Percentiles rank a stretch among this genome's conserved stretches.
phyloP scores from a whole-genome alignment of 805 yeast genomes.

The Priceomyces carsonii region DNA sequence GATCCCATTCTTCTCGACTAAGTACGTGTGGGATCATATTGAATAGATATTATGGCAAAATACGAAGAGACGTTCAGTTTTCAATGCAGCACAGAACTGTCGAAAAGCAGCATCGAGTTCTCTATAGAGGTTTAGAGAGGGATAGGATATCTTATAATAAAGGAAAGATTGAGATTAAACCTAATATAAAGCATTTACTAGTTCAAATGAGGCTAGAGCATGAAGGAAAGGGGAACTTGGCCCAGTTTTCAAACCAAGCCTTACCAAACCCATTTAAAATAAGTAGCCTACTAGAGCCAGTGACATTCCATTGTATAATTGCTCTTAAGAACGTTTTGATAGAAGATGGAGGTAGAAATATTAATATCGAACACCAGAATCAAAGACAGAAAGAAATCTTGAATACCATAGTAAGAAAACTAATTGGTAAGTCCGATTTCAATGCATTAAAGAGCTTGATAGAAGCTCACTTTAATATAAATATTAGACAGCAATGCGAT shows the following conservation, averaged over 20 bases:
- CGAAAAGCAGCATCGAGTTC: conserved; percentile 20
- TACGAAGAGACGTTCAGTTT: conserved; percentile 1
- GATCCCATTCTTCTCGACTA: conserved; percentile 1
- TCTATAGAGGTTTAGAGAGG: conserved; percentile 14
- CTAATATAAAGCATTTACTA: conserved; percentile 11
- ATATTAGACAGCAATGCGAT: conserved; percentile 2
- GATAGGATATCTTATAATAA: conserved; percentile 12
- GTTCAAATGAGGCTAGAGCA: conserved; percentile 10
- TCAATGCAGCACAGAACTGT: conserved; percentile 9
- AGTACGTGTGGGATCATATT: neutral
- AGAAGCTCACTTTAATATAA: neutral
- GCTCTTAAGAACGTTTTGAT: conserved; percentile 7
- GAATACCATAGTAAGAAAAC: conserved; percentile 2
- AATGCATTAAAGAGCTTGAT: neutral
- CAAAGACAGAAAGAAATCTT: conserved; percentile 5
- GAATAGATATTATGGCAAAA: neutral
- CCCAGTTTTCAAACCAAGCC: conserved; percentile 1
- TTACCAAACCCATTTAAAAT: conserved; percentile 6
- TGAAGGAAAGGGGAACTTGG: conserved; percentile 6
- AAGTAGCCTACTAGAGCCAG: conserved; percentile 13
- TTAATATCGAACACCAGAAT: conserved; percentile 4
- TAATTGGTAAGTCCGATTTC: neutral
- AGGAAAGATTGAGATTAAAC: conserved; percentile 7
- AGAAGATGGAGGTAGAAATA: neutral
- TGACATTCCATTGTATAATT: conserved; percentile 14